phyloP scores from a whole-genome alignment of 2,329 filamentous ascomycete species.

The Sporothrix schenckii region DNA sequence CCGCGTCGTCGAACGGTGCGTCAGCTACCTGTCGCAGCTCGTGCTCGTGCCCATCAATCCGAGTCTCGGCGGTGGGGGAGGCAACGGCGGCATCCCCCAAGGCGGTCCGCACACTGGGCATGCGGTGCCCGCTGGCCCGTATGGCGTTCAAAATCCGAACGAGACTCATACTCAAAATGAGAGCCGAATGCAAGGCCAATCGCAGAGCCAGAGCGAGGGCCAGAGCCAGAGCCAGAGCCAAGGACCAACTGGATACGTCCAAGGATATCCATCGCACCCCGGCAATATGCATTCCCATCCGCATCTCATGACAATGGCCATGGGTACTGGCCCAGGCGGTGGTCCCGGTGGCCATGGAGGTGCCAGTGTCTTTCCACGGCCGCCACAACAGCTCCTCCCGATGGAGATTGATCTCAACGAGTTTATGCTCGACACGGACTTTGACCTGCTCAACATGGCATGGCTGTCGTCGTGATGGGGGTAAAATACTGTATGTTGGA shows the following conservation, averaged over 20 bases:
- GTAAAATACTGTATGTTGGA: too few species aligned
- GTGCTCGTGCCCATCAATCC: constrained; percentile 23
- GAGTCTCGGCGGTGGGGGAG: not conserved
- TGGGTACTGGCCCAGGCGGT: too few species aligned
- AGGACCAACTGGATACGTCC: not conserved
- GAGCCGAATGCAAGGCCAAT: not conserved
- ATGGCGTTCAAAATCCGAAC: not conserved
- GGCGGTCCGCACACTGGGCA: not conserved
- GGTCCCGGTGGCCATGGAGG: not conserved
- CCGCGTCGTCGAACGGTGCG: constrained; percentile 30
- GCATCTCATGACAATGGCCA: not conserved
- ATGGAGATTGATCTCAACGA: constrained; percentile 32
- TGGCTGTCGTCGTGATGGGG: constrained; percentile 27
- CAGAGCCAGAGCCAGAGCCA: not conserved
- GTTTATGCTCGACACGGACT: constrained; percentile 32
- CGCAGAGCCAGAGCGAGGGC: not conserved
- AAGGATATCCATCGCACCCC: not conserved
- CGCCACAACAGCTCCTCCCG: constrained; percentile 20
- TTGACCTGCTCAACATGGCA: constrained; percentile 29
- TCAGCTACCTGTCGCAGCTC: constrained; percentile 30
- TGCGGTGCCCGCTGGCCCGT: not conserved
- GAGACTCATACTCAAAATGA: too few species aligned
- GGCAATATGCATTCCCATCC: constrained; percentile 3
- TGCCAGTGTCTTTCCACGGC: not conserved
- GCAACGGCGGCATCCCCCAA: not conserved